Conservation (phyloP, 2,329 filamentous ascomycete species). For the Lasiodiplodia sp. region DNA sequence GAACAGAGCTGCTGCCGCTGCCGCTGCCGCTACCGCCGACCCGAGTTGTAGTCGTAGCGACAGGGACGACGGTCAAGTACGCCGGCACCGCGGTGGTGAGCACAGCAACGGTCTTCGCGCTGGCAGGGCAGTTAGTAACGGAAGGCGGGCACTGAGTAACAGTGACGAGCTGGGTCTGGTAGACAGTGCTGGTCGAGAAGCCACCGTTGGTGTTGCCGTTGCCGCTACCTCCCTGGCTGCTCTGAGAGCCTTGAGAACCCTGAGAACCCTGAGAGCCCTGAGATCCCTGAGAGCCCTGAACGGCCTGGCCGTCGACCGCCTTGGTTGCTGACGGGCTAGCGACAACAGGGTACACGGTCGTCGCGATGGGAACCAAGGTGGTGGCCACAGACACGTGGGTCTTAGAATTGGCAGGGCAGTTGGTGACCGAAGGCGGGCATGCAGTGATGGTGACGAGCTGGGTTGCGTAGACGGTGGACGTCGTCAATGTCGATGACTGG, state of each 20-base stretch:
- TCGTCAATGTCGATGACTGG: background rate
- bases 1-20: background rate
- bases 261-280: background rate
- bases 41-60: background rate
- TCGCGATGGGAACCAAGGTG: constrained; percentile 9
- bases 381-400: constrained; percentile 6
- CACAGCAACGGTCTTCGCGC: constrained; percentile 31
- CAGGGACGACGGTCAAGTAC: constrained; percentile 8
- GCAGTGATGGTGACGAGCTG: constrained; percentile 18
- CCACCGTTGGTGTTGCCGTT: background rate
- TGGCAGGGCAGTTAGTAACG: constrained; percentile 34
- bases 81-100: constrained; percentile 13
- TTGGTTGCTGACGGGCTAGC: background rate
- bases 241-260: background rate
- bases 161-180: constrained; percentile 17
- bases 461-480: constrained; percentile 22
- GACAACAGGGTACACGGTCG: constrained; percentile 10
- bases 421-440: constrained; percentile 21
- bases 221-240: background rate
- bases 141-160: constrained; percentile 10
- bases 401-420: constrained; percentile 35
- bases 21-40: background rate
- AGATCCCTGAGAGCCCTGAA: background rate
- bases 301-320: background rate
- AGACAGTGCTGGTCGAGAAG: constrained; percentile 8